Percentiles rank a stretch among this genome's conserved stretches.
phyloP scores from a whole-genome alignment of 139 green algal genomes.

The Tetradesmus obliquus region DNA sequence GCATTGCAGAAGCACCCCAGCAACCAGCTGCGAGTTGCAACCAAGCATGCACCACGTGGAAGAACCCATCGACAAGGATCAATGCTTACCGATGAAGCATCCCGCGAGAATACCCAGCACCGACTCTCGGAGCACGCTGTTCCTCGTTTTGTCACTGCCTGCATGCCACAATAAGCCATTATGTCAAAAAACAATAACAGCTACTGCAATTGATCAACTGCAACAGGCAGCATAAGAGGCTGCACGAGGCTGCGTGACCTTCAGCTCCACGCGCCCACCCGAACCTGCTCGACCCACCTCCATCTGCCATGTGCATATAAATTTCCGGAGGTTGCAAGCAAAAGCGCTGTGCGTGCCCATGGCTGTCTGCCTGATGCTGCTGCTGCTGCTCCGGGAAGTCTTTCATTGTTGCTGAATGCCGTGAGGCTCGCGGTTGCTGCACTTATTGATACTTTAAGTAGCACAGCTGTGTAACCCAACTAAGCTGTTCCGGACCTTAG shows the following conservation, averaged over 20 bases:
- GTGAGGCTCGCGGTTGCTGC: not conserved
- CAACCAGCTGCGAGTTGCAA: too few relatives aligned
- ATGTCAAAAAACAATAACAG: not conserved
- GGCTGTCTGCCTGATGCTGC: not conserved
- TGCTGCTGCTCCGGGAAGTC: conserved; percentile 8
- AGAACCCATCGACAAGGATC: too few relatives aligned
- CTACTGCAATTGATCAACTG: not conserved
- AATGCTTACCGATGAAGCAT: conserved; percentile 28
- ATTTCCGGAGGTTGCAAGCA: conserved; percentile 23
- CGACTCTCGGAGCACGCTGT: not conserved
- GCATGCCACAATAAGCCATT: not conserved
- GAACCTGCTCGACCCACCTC: not conserved
- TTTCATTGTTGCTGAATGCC: not conserved
- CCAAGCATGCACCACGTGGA: too few relatives aligned
- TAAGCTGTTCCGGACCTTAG: too few relatives aligned
- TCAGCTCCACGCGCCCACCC: not conserved
- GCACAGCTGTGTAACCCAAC: too few relatives aligned
- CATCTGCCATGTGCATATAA: conserved; percentile 25
- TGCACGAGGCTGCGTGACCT: not conserved
- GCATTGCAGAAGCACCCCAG: too few relatives aligned
- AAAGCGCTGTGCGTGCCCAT: not conserved
- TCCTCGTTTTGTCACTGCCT: conserved; percentile 5
- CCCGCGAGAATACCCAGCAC: conserved; percentile 39
- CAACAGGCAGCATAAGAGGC: not conserved
- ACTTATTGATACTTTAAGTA: too few relatives aligned